Evolutionary conservation across 768 basidiomycete species (phyloP).

Genomic region (Candolleomyces aberdarensis): DNA sequence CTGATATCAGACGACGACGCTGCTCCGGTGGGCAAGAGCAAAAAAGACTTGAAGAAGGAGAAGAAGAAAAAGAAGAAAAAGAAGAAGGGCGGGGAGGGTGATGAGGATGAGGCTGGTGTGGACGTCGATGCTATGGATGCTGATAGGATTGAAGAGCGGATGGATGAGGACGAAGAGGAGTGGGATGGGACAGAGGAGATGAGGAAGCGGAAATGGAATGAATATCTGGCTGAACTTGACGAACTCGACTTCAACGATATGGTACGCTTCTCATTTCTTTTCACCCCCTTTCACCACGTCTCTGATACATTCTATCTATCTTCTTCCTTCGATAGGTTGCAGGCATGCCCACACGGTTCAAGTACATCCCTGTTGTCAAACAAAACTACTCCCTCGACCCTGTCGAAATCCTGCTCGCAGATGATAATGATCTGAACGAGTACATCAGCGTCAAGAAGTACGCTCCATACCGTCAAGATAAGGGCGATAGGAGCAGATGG

Average conservation of each 20-base stretch:
- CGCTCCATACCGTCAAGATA: constrained; percentile 80
- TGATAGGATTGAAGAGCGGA: constrained; percentile 19
- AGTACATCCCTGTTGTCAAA: constrained; percentile 70
- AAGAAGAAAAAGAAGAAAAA: constrained; percentile 42
- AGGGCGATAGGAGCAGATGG: constrained; percentile 44
- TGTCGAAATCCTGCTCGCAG: constrained; percentile 86
- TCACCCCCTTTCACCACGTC: too few relatives aligned
- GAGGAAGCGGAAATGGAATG: constrained; percentile 76
- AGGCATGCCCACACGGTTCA: constrained; percentile 89
- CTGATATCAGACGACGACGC: constrained; percentile 32
- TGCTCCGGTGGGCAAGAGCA: constrained; percentile 12
- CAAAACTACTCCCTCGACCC: constrained; percentile 71
- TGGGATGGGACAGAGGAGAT: constrained; percentile 92
- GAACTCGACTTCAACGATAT: constrained; percentile 94
- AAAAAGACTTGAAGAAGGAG: constrained; percentile 18
- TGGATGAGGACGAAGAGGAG: constrained; percentile 50
- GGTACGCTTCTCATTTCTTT: constrained; percentile 41
- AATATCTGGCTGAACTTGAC: constrained; percentile 91
- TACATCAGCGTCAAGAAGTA: constrained; percentile 87
- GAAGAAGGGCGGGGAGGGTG: constrained; percentile 51
- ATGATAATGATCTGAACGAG: constrained; percentile 89
- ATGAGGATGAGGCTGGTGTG: constrained; percentile 49
- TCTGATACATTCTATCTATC: constrained; percentile 1
- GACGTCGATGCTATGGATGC: constrained; percentile 57
- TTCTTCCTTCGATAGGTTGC: constrained; percentile 56